Evolutionary conservation across 2,329 filamentous ascomycete species (phyloP), one percentile per base, ranked within the genome.

Genomic region (Hymenotorrendiella dingleyae): DNA sequence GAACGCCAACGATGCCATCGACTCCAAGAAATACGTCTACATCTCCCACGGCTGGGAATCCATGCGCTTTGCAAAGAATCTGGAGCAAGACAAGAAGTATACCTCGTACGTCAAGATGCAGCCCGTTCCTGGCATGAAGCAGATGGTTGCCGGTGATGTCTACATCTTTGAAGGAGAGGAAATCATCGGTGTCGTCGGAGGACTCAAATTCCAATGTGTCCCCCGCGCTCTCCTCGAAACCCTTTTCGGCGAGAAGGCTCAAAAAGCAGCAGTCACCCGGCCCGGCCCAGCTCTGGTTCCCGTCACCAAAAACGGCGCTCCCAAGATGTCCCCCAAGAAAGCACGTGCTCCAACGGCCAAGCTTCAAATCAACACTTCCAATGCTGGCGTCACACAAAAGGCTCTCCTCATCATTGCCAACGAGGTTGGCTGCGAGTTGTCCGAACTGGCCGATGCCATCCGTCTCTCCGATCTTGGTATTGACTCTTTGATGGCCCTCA

Each of bases 41-140:
- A 73, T 79, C 52, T 76, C 73, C 4, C 75, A 78, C 52, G 75
- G 74, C 21, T 79, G 75, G 75, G 69, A 69, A 19, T 69, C 65
- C 1, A 61, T 78, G 52, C 64, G 68, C 19, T 70, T 74, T 46
- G 62, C 66, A 3, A 69, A 73, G 53, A 67, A 64, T 10, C 64
- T 69, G 1, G 59, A 63, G 7, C 52, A 59, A 4, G 56, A 54
- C 23, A 72, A 71, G 59, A 64, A 66, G 3, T 78, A 40, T 26
- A 10, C 28, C 6, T 23, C 34, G 4, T 36, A 36, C 23, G 19
- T 40, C 22, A 67, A 71, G 32, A 78, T 78, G 74, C 53, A 63
- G n/a, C 56, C 61, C 4, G 54, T 54, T 4, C 48, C 34, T 2
- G 60, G 61, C 10, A 54, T 59, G 4, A 44, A 55, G 46, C 50